A percentile compares a stretch with the other conserved stretches of the same genome.
phyloP scores from a whole-genome alignment of 1,284 basidiomycete genomes.

The Fomitopsis pinicola region DNA sequence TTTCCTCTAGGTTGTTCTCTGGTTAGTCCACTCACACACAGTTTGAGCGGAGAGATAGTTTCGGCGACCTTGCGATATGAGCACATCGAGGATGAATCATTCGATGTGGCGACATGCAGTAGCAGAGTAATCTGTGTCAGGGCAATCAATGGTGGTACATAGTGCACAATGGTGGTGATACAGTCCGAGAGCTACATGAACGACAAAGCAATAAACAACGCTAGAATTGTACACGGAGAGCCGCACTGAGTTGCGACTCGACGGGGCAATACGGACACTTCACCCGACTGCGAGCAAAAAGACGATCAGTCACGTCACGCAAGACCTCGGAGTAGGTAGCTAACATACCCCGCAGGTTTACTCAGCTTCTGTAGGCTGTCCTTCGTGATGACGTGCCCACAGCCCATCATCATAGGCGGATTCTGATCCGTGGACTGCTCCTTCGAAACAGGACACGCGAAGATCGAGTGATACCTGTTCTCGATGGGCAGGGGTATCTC shows the following conservation, averaged over 20 bases:
- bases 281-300: constrained; percentile 50
- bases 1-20: no score
- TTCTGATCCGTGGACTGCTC: constrained; percentile 92
- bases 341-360: constrained; percentile 80
- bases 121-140: no score
- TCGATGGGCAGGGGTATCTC: constrained; percentile 87
- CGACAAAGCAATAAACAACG: not conserved
- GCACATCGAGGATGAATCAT: no score
- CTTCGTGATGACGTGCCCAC: constrained; percentile 91
- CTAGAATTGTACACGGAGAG: constrained; percentile 74
- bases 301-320: constrained; percentile 2
- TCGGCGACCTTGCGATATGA: no score
- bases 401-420: constrained; percentile 96
- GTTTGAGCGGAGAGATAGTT: no score
- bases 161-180: not conserved
- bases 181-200: constrained; percentile 1
- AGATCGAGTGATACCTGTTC: constrained; percentile 93
- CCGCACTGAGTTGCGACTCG: constrained; percentile 57
- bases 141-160: constrained; percentile 1
- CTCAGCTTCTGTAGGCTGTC: constrained; percentile 85
- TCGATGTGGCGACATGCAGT: no score
- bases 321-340: not conserved
- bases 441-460: constrained; percentile 97
- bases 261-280: constrained; percentile 91
- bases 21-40: no score